phyloP scores from a whole-genome alignment of 1,139 yeast species.

The Scheffersomyces quercinus region DNA sequence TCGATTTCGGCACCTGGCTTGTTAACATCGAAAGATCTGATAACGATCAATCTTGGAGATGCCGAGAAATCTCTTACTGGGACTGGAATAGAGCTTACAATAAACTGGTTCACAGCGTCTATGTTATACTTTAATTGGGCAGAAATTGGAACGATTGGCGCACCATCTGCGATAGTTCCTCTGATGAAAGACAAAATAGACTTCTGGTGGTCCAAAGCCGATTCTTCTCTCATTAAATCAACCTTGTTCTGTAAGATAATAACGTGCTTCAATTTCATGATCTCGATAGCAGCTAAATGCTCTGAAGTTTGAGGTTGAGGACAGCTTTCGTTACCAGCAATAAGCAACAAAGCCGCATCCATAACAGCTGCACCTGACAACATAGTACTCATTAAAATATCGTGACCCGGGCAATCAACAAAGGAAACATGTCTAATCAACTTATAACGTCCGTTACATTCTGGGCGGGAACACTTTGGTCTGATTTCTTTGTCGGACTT shows the following conservation, averaged over 20 bases:
- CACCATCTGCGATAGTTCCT: constrained; percentile 98
- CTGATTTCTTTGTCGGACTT: constrained; percentile 92
- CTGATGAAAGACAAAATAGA: constrained; percentile 88
- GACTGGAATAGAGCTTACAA: constrained; percentile 93
- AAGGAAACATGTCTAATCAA: constrained; percentile 95
- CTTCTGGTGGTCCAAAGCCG: constrained; percentile 93
- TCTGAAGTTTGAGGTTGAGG: constrained; percentile 99
- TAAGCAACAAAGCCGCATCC: constrained; percentile 96
- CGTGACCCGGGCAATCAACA: constrained; percentile 99
- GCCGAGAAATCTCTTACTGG: constrained; percentile 95
- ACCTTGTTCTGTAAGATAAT: constrained; percentile 97
- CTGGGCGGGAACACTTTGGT: constrained; percentile 87
- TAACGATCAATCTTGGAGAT: constrained; percentile 92
- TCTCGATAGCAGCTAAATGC: constrained; percentile 98
- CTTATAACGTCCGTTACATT: constrained; percentile 81
- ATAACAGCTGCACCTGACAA: constrained; percentile 99
- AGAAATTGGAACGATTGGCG: constrained; percentile 97
- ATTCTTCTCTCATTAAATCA: constrained; percentile 96
- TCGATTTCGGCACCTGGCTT: constrained; percentile 98
- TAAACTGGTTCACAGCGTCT: constrained; percentile 96
- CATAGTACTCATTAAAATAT: constrained; percentile 99
- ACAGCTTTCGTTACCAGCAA: constrained; percentile 98
- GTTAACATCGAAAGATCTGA: constrained; percentile 97
- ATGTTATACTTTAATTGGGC: constrained; percentile 98
- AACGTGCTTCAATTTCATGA: constrained; percentile 97